Evolutionary conservation across 495 filamentous ascomycete genomes (phyloP).

Genomic region (Penicillium coprophilum): DNA sequence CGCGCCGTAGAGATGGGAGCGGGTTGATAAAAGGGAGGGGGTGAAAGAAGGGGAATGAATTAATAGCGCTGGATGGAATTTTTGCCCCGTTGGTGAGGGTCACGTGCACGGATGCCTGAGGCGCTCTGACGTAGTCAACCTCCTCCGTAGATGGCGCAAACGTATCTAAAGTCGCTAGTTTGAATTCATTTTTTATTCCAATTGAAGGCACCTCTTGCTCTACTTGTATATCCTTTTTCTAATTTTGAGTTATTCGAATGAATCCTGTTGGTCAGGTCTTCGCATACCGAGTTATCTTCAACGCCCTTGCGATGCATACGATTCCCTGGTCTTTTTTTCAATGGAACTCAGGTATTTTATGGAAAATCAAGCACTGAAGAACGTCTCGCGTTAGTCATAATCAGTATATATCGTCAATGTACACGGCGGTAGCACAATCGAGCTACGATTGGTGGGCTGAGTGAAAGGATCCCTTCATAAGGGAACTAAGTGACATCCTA

Average conservation of each 20-base stretch:
- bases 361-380: not conserved
- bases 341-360: not conserved
- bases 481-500: conserved; percentile 89
- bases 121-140: conserved; percentile 29
- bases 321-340: not conserved
- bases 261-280: not conserved
- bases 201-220: not conserved
- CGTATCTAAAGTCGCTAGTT: not conserved
- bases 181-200: not conserved
- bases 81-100: conserved; percentile 43
- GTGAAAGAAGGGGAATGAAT: conserved; percentile 28
- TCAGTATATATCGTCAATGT: conserved; percentile 7
- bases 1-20: conserved; percentile 11
- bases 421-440: not conserved
- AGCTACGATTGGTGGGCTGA: not conserved
- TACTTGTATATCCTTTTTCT: not conserved
- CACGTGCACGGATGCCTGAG: conserved; percentile 43
- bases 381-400: conserved; percentile 17
- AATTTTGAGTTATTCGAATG: not conserved
- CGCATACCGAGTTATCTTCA: not conserved
- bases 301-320: not conserved
- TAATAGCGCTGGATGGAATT: conserved; percentile 45
- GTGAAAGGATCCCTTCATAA: conserved; percentile 36
- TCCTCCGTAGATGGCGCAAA: not conserved
- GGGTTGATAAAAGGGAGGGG: conserved; percentile 23